Evolutionary conservation across 371 early-diverging fungal species (phyloP), one percentile per base, ranked within the genome.

Genomic region (Synchytrium microbalum): DNA sequence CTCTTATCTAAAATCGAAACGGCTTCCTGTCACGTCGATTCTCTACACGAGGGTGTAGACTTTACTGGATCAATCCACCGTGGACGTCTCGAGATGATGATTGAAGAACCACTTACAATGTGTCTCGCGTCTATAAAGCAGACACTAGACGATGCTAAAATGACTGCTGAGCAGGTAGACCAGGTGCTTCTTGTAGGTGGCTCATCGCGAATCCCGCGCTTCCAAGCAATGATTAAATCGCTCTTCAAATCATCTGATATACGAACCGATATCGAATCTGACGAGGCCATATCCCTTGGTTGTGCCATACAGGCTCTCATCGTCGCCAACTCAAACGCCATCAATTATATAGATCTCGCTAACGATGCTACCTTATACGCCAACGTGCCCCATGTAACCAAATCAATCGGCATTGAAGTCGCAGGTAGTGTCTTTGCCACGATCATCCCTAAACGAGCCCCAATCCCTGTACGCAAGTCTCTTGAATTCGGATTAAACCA

Each of bases 1-100:
- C 90, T 92, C 74, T 81, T 99, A 58, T 84, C 92, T n/a, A 84
- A 83, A 68, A 81, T 83, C 60, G 82, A 85, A 77, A 82, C 87
- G 64, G 96, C 98, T 24, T 92, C 95, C 63, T 93, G 98, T 80
- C 87, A 88, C 24, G 90, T 92, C 63, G 95, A 95, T 72, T 86
- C 90, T 19, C 81, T 96, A 64, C 88, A 87, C 59, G 93, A 91
- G n/a, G 96, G 97, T 66, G 68, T 92, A 59, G 98, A 99, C 82
- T 91, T 91, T 78, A 88, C 91, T 77, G 82, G 85, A 52, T 84
- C 82, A 28, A 78, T 99, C 70, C 88, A 87, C 77, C 86, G 98
- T 68, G 83, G 87, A 62, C 89, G 99, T 59, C 92, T 99, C 76
- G 99, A 99, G 69, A 83, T 90, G 64, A 74, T 96, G 71, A 38